Percentiles rank a stretch among this genome's conserved stretches.
phyloP scores from a whole-genome alignment of 1,284 basidiomycete genomes.

The Chondrostereum purpureum region DNA sequence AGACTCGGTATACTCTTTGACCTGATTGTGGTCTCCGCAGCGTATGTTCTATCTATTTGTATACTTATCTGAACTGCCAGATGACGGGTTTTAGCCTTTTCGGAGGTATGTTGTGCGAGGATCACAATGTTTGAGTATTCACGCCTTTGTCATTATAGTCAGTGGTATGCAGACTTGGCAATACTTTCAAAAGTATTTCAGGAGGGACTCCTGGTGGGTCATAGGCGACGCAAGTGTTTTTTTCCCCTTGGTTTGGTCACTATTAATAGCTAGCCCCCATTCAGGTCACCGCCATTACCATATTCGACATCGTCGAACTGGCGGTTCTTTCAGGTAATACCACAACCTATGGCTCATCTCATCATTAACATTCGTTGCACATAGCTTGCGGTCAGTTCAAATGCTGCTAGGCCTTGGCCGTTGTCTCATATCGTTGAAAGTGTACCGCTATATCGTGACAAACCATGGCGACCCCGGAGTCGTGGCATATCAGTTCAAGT shows the following conservation, averaged over 20 bases:
- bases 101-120: neutral
- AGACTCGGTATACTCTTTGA: neutral
- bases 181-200: neutral
- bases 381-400: neutral
- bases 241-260: neutral
- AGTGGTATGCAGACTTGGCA: neutral
- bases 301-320: neutral
- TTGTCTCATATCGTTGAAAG: neutral
- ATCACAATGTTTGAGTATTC: neutral
- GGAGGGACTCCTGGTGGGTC: neutral
- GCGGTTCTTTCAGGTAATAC: neutral
- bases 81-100: neutral
- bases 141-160: neutral
- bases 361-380: neutral
- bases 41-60: neutral
- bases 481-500: neutral
- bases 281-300: neutral
- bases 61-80: neutral
- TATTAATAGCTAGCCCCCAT: neutral
- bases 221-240: neutral
- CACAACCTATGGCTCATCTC: neutral
- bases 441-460: neutral
- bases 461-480: neutral
- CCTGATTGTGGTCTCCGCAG: neutral
- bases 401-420: neutral